Conservation (phyloP, 345 rosid genomes). For the Acer campestre region DNA sequence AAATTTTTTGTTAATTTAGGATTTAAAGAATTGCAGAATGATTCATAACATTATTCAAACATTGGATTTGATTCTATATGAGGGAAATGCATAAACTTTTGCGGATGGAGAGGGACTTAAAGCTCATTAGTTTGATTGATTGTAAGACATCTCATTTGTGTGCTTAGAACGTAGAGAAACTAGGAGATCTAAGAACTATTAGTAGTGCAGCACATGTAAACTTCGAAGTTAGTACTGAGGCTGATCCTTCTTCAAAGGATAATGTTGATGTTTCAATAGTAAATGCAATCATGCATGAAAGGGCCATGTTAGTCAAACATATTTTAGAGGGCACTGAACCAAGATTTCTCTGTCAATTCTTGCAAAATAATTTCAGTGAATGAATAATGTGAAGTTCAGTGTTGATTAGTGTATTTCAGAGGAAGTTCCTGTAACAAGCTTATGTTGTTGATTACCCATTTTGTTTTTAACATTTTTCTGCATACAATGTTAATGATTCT, state of each 20-base stretch:
- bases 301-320: background rate
- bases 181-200: background rate
- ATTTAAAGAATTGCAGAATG: background rate
- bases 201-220: no score
- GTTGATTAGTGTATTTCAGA: background rate
- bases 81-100: no score
- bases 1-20: background rate
- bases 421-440: background rate
- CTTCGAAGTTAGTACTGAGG: background rate
- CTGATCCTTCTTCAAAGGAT: background rate
- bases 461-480: background rate
- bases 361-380: background rate
- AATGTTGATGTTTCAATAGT: background rate
- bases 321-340: background rate
- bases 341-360: background rate
- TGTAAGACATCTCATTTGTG: background rate
- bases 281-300: background rate
- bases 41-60: background rate
- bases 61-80: no score
- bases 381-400: background rate
- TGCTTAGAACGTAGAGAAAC: background rate
- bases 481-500: background rate
- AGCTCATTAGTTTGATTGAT: background rate
- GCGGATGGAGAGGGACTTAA: background rate
- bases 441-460: background rate